Evolutionary conservation across 1,139 yeast species (phyloP).

Genomic region (Debaryomyces sp.): DNA sequence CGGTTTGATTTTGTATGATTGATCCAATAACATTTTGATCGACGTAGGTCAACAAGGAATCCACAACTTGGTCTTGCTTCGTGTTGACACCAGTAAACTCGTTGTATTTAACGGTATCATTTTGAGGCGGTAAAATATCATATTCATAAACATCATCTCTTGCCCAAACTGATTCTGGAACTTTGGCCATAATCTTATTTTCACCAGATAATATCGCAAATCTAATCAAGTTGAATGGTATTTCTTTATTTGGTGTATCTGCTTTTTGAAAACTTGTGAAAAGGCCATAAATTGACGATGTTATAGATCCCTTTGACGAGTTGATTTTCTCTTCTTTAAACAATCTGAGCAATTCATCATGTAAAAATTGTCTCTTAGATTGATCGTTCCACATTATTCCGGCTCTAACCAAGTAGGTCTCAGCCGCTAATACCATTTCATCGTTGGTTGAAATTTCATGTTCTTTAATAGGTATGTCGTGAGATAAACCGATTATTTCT

Average conservation of each 20-base stretch:
- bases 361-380: constrained; percentile 49
- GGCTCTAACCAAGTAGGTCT: constrained; percentile 57
- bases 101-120: constrained; percentile 27
- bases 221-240: constrained; percentile 64
- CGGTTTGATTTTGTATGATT: constrained; percentile 35
- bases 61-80: constrained; percentile 24
- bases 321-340: constrained; percentile 19
- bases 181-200: constrained; percentile 65
- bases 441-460: constrained; percentile 25
- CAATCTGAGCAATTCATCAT: constrained; percentile 42
- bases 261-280: constrained; percentile 16
- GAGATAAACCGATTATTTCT: constrained; percentile 38
- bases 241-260: constrained; percentile 21
- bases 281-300: constrained; percentile 17
- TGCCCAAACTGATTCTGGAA: constrained; percentile 66
- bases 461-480: constrained; percentile 23
- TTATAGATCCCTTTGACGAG: constrained; percentile 9
- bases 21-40: constrained; percentile 45
- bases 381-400: constrained; percentile 52
- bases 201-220: constrained; percentile 74
- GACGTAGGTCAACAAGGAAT: constrained; percentile 38
- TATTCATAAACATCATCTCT: constrained; percentile 65
- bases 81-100: constrained; percentile 28
- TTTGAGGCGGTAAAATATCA: constrained; percentile 68
- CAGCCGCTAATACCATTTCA: constrained; percentile 40